Conservation (phyloP, 1,284 basidiomycete species). For the Sanguinoderma infundibulare region DNA sequence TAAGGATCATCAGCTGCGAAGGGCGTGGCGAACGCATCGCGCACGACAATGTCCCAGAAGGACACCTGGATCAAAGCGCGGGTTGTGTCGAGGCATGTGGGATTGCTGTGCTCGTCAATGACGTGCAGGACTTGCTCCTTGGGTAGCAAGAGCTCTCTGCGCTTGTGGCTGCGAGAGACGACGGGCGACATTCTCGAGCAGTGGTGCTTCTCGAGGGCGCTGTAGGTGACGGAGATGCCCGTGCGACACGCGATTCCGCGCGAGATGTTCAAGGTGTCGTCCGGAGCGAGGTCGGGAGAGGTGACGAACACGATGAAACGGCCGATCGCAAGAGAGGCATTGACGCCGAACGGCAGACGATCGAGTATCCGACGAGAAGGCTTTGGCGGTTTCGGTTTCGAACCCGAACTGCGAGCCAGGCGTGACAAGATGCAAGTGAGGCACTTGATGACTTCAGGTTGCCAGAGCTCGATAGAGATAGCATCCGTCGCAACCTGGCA, state of each 20-base stretch:
- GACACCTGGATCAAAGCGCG: slow-evolving; percentile 46
- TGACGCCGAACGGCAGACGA: slow-evolving; percentile 58
- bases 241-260: slow-evolving; percentile 76
- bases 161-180: slow-evolving; percentile 47
- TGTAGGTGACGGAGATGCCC: slow-evolving; percentile 63
- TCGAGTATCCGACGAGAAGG: slow-evolving; percentile 37
- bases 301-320: slow-evolving; percentile 74
- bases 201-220: slow-evolving; percentile 57
- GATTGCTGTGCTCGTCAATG: slow-evolving; percentile 45
- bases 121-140: slow-evolving; percentile 62
- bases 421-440: slow-evolving; percentile 49
- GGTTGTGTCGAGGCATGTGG: slow-evolving; percentile 31
- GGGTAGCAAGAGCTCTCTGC: slow-evolving; percentile 56
- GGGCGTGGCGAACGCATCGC: slow-evolving; percentile 64
- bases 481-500: slow-evolving; percentile 62
- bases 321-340: slow-evolving; percentile 61
- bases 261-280: slow-evolving; percentile 65
- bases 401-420: slow-evolving; percentile 21
- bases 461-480: slow-evolving; percentile 76
- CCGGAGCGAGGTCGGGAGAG: slow-evolving; percentile 77
- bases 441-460: slow-evolving; percentile 63
- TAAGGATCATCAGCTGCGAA: slow-evolving; percentile 68
- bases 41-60: slow-evolving; percentile 52
- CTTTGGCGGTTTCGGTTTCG: slow-evolving; percentile 23
- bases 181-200: slow-evolving; percentile 45